Base-by-base conservation (phyloP, 371 early-diverging fungal genomes). In the Syncephalis plumigaleata region DNA sequence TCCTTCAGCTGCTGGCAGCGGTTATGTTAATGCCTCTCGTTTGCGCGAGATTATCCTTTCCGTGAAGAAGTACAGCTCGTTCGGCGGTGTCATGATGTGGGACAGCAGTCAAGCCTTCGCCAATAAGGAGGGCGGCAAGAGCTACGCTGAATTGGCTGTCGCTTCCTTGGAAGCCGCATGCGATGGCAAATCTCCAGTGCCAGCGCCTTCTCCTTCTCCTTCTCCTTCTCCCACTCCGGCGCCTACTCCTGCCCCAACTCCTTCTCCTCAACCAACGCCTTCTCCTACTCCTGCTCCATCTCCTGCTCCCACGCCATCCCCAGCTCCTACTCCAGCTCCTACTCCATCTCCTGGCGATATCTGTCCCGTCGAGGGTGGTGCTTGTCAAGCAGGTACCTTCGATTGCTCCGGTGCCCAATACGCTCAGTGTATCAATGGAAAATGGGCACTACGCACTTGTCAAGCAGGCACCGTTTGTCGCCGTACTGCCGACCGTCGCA, bases 81-180 rank as follows among this genome's bases (percentile, higher is more conserved):
- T 77, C 57, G 75, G 75, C 18, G 78, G 78, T 38, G 70, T 75
- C 0, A 79, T 79, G 79, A 63, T 77, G 46, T 79, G 79, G 79
- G 79, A 79, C 49, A 73, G 67, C 15, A 45, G 45, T 16, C 51
- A 50, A 39, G 43, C 43, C 2, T 43, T 18, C 13, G 43, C 21
- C 18, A 43, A 43, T 43, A 20, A 24, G 18, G 21, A 20, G 16
- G 21, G 26, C 3, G 38, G 51, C 8, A 18, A 45, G 9, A 37
- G 38, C 25, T 51, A 45, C 21, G 46, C 46, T 3, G 21, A 43
- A 43, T 43, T 21, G 4, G 40, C 21, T 40, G 21, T 18, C n/a
- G 21, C n/a, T 40, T 18, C 21, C n/a, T 15, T 40, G 40, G 21
- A 18, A 21, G 40, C n/a, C 5, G 40, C 18, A 8, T 16, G 40